Conservation (phyloP, 257 asterid genomes). For the Salvia miltiorrhiza region DNA sequence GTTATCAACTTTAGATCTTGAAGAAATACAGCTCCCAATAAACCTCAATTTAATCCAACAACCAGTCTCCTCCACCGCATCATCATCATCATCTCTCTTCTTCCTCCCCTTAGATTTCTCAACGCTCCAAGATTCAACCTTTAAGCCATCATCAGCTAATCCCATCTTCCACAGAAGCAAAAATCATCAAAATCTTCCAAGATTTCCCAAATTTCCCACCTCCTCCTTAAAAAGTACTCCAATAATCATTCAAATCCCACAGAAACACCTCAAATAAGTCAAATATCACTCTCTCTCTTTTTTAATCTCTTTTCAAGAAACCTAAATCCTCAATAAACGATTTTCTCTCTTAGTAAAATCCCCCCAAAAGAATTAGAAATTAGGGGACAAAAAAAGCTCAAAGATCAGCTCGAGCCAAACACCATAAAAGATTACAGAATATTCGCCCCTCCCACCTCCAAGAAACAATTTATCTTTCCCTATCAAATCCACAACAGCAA, state of each 20-base stretch:
- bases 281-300: constrained; percentile 10
- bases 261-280: constrained; percentile 32
- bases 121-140: constrained; percentile 47
- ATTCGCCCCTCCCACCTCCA: constrained; percentile 21
- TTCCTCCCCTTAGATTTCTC: constrained; percentile 42
- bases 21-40: constrained; percentile 80
- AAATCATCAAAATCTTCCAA: constrained; percentile 33
- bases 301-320: constrained; percentile 9
- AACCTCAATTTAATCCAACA: constrained; percentile 77
- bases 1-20: constrained; percentile 97
- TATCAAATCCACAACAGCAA: constrained; percentile 23
- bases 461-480: constrained; percentile 14
- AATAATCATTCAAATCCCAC: constrained; percentile 13
- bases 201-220: constrained; percentile 18
- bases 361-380: not conserved
- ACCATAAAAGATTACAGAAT: constrained; percentile 23
- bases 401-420: constrained; percentile 20
- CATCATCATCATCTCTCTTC: constrained; percentile 35
- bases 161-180: constrained; percentile 59
- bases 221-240: not conserved
- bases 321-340: constrained; percentile 20
- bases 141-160: constrained; percentile 47
- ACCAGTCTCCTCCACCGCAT: constrained; percentile 46
- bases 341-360: not conserved
- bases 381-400: not conserved